Evolutionary conservation across 1,139 yeast genomes (phyloP), one percentile per base, ranked within the genome.

Genomic region (Pichia sp.): DNA sequence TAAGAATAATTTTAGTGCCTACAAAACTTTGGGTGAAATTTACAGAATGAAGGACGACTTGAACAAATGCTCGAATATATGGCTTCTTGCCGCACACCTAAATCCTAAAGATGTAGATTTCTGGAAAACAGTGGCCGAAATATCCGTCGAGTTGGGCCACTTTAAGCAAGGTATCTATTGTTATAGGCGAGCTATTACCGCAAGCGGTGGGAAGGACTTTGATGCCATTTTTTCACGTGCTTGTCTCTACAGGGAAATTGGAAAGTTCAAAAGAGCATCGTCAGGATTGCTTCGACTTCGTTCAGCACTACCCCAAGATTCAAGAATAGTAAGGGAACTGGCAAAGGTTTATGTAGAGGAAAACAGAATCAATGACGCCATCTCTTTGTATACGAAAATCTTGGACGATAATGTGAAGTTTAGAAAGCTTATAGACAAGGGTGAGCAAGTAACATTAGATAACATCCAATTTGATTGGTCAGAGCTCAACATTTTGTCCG

Each of bases 81-180:
- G 96, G 88, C 77, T 89, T 55, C 71, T 87, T 42, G 97, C 96
- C 0, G 96, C 96, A 1, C 90, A 85, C 66, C 75, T 88, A 32
- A 87, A 86, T 62, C 85, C 90, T 2, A 79, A 84, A 69, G 95
- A 89, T 70, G 80, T 81, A 57, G 86, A 82, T 31, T 85, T 90
- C 59, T 93, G 98, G 98, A 82, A 83, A 38, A 82, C 79, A 49
- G 90, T 90, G 40, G 98, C 95, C 0, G 87, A 84, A 54, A 71
- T 89, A 56, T 85, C 96, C 55, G 75, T 76, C 5, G 86, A 85
- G 47, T 71, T 87, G 61, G 95, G 90, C 0, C 87, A 84, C 62
- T 74, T 77, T 3, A 82, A 87, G 44, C 97, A 90, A 67, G 97
- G 98, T 0, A 78, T 90, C n/a, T 82, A 84, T 62, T 90, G 96